Evolutionary conservation across 768 basidiomycete species (phyloP), one percentile per base, ranked within the genome.

Genomic region (Leccinum longicurvipes): DNA sequence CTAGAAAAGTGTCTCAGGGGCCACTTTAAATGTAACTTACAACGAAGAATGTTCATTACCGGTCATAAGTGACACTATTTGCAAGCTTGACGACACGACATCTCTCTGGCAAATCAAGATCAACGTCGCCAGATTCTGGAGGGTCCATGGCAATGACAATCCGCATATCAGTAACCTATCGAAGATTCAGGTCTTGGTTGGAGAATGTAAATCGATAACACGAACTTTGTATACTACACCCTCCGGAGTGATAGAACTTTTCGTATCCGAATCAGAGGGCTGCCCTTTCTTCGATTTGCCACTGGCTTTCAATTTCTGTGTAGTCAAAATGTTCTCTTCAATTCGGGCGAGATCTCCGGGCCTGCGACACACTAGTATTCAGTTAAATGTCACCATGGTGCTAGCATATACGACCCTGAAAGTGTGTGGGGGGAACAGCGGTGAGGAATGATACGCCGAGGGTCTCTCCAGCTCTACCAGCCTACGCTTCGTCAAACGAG

Each of bases 21-120:
- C n/a, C n/a, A n/a, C n/a, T n/a, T n/a, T n/a, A n/a, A n/a, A 45
- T 19, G 29, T 6, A 19, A n/a, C 4, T 15, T 19, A 14, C 1
- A 6, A 41, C 4, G 28, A 21, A 34, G 29, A 19, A 10, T 19
- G 17, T 17, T 23, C 32, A 58, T 42, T 67, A 84, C 90, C 94
- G 81, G 63, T 94, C 92, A 67, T 90, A 94, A 1, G 95, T 98
- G 15, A 91, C 85, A 53, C 86, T 93, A 63, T 98, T 98, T 12
- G 93, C 93, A 2, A 96, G 77, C 67, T 98, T 98, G 50, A 98
- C 68, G 50, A 94, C 74, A 17, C 91, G 79, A 72, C 93, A 91
- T 49, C 89, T 79, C 63, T 95, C 93, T 6, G 93, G 91, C 0
- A 97, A 68, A 63, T 93, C 89, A 12, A 91, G 73, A 48, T 91